Evolutionary conservation across 2,329 filamentous ascomycete genomes (phyloP).

Genomic region (Hortaea sp.): DNA sequence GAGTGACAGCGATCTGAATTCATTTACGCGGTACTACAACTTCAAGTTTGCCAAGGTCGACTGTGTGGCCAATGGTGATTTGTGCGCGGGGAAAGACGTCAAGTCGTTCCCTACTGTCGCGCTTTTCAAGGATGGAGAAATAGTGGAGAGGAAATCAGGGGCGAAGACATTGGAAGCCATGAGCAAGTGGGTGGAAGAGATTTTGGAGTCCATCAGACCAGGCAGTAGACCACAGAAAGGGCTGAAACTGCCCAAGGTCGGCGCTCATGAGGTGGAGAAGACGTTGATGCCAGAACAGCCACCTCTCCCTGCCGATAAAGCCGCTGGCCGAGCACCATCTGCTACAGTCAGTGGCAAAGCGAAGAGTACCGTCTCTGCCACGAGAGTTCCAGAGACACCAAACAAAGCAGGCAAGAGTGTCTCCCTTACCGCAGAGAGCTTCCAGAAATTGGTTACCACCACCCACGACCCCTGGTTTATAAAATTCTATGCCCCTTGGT

Average conservation of each 20-base stretch:
- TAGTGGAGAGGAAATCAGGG: constrained; percentile 54
- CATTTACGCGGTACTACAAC: constrained; percentile 75
- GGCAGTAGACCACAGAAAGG: constrained; percentile 63
- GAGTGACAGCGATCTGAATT: constrained; percentile 45
- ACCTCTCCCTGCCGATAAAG: constrained; percentile 1
- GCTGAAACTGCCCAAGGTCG: constrained; percentile 60
- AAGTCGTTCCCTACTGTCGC: constrained; percentile 64
- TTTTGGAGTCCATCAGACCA: constrained; percentile 67
- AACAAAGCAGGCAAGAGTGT: constrained; percentile 71
- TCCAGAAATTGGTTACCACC: constrained; percentile 75
- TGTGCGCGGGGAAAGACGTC: constrained; percentile 61
- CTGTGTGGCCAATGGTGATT: constrained; percentile 71
- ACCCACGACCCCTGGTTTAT: constrained; percentile 93
- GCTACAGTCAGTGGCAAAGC: constrained; percentile 23
- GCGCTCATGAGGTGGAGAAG: constrained; percentile 44
- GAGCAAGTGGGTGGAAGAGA: constrained; percentile 62
- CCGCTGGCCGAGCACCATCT: constrained; percentile 15
- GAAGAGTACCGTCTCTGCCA: constrained; percentile 39
- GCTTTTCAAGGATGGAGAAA: constrained; percentile 69
- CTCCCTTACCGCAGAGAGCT: constrained; percentile 69
- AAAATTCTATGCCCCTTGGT: constrained; percentile 99
- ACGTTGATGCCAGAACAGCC: constrained; percentile 8
- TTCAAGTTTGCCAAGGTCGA: constrained; percentile 82
- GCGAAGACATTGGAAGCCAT: constrained; percentile 57
- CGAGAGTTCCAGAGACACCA: constrained; percentile 40